Conservation (phyloP, 345 rosid genomes). For the Citrus sp. region DNA sequence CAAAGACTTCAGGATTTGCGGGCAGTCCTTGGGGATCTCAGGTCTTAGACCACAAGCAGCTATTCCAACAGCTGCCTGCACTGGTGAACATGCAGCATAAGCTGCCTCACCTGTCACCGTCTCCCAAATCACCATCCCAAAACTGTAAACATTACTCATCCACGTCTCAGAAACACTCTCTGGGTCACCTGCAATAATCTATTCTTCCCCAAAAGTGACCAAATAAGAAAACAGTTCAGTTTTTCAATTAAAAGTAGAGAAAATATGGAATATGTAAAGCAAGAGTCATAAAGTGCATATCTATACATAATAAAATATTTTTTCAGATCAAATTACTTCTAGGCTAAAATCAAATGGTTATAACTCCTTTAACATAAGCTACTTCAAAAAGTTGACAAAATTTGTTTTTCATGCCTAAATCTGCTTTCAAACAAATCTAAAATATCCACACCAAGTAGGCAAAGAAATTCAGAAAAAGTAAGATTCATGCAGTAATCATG, state of each 20-base stretch:
- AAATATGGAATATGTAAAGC: neutral
- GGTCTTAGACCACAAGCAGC: constrained; percentile 97
- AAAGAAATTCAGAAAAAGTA: constrained; percentile 10
- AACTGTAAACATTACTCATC: constrained; percentile 96
- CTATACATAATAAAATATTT: neutral
- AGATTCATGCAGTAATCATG: constrained; percentile 6
- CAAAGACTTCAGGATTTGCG: constrained; percentile 57
- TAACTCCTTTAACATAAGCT: neutral
- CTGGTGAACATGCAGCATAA: constrained; percentile 82
- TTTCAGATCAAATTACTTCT: neutral
- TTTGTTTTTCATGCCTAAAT: neutral
- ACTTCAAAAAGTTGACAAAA: neutral
- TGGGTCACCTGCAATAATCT: constrained; percentile 97
- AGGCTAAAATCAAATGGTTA: neutral
- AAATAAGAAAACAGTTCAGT: neutral
- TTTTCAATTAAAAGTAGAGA: neutral
- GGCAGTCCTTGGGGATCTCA: constrained; percentile 93
- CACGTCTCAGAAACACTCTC: constrained; percentile 86
- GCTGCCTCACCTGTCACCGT: constrained; percentile 94
- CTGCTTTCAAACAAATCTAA: neutral
- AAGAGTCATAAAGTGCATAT: neutral
- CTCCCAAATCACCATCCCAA: constrained; percentile 97
- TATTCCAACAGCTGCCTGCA: constrained; percentile 94
- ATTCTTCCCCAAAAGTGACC: constrained; percentile 25
- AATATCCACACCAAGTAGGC: constrained; percentile 2